Conservation (phyloP, 441 rosid species). For the Pelargonium citronellum region DNA sequence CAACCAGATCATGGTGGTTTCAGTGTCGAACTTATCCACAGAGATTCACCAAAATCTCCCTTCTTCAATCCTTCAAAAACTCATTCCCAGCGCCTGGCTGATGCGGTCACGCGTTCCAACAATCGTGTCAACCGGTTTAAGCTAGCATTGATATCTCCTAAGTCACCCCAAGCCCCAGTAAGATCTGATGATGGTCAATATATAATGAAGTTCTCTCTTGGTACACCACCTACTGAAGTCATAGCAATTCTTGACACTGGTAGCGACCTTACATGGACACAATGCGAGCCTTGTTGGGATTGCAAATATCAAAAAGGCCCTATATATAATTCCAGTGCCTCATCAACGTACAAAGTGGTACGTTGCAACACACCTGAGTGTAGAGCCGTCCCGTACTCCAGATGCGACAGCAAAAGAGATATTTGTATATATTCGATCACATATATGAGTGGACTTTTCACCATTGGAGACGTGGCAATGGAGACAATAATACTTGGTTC, state of each 20-base stretch:
- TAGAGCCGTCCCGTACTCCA: too few relatives aligned
- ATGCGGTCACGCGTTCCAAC: constrained; percentile 21
- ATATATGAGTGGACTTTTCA: too few relatives aligned
- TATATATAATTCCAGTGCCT: constrained; percentile 21
- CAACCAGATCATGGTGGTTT: constrained; percentile 16
- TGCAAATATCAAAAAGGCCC: constrained; percentile 27
- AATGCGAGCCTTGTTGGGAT: constrained; percentile 28
- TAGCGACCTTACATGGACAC: constrained; percentile 37
- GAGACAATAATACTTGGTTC: constrained; percentile 25
- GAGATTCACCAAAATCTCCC: constrained; percentile 27
- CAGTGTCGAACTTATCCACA: constrained; percentile 21
- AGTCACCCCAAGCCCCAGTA: not conserved
- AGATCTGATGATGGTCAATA: not conserved
- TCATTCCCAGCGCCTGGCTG: constrained; percentile 7
- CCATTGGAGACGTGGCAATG: too few relatives aligned
- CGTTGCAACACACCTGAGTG: constrained; percentile 23
- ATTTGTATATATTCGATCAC: too few relatives aligned
- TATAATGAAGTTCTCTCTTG: constrained; percentile 31
- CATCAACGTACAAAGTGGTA: constrained; percentile 21
- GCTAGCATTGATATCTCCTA: not conserved
- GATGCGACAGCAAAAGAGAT: too few relatives aligned
- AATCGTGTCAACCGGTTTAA: constrained; percentile 8
- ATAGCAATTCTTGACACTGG: constrained; percentile 31
- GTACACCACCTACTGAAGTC: constrained; percentile 23
- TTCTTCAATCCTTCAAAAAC: constrained; percentile 18